Base-by-base conservation (phyloP, 1,284 basidiomycete species). In the Pseudozyma sp. region DNA sequence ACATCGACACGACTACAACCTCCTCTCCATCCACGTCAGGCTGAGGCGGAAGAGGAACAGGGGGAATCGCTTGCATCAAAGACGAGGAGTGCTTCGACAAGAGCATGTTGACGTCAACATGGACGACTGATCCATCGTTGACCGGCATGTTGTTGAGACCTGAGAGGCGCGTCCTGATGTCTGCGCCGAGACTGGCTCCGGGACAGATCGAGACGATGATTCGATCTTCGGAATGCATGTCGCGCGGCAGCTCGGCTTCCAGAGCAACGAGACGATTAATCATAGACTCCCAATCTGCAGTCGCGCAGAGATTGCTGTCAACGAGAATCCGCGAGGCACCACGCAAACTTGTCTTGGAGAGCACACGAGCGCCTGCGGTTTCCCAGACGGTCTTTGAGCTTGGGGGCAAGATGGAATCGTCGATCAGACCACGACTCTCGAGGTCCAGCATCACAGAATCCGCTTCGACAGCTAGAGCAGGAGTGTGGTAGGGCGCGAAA, bases 1-100 rank as follows among this genome's bases (percentile, higher is more conserved):
- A 68, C 72, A 75, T 75, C 9, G 72, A 75, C 13, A 75, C 64
- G 8, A 75, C 60, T 19, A 68, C 72, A 11, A 75, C 54, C 7
- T 75, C 72, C 13, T 75, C 72, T 8, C 64, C 63, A n/a, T 61
- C n/a, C 9, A 68, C 57, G 19, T 62, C 45, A 13, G 65, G 49
- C 9, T 56, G 48, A 10, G 19, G 6, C 31, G 51, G 13, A 17
- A 31, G 14, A 3, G 50, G 34, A 19, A 19, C 14, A 7, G 14
- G 3, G 17, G 6, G 44, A 3, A 16, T 11, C 13, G 35, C 17
- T 29, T 40, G 14, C n/a, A 30, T 48, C 34, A 40, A 16, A 24
- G 16, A 3, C n/a, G 7, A 5, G 34, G 17, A 14, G 42, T 45
- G n/a, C 19, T 55, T 47, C 11, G 34, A 43, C 19, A 63, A 53